phyloP scores from a whole-genome alignment of 352 stramenopile species.

The Phytopythium boreale region DNA sequence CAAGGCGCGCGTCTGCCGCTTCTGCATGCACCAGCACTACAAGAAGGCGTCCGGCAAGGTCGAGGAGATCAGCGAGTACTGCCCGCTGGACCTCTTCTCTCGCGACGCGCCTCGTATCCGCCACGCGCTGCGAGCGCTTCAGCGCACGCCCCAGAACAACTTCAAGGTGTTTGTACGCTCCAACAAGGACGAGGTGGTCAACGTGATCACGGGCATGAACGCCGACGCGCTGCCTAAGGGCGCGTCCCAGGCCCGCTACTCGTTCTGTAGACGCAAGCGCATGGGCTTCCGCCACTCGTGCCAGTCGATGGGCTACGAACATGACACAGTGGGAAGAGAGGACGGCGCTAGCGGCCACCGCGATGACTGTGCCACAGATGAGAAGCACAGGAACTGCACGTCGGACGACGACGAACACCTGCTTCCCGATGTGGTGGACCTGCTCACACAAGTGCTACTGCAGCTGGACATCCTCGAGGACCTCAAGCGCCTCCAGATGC shows the following conservation, averaged over 20 bases:
- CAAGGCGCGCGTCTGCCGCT: slow-evolving; percentile 70
- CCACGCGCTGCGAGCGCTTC: slow-evolving; percentile 54
- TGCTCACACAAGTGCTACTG: slow-evolving; percentile 74
- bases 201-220: slow-evolving; percentile 71
- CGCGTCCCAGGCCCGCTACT: slow-evolving; percentile 56
- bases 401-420: slow-evolving; percentile 28
- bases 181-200: slow-evolving; percentile 71
- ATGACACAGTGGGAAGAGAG: slow-evolving; percentile 22
- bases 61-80: slow-evolving; percentile 82
- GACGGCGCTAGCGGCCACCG: neutral
- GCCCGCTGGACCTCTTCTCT: slow-evolving; percentile 81
- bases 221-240: slow-evolving; percentile 70
- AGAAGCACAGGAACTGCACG: neutral
- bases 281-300: slow-evolving; percentile 78
- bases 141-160: slow-evolving; percentile 88
- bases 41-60: slow-evolving; percentile 74
- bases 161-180: slow-evolving; percentile 88
- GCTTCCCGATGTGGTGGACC: slow-evolving; percentile 64
- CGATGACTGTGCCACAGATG: neutral
- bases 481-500: slow-evolving; percentile 78
- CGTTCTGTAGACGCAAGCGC: slow-evolving; percentile 67
- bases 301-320: slow-evolving; percentile 62
- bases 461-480: slow-evolving; percentile 73
- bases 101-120: slow-evolving; percentile 51
- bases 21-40: slow-evolving; percentile 90